These are phyloP conservation scores for Raphanus hybrid DNA, from an alignment of 441 rosid genomes.

Conservation along the genomic window DNA sequence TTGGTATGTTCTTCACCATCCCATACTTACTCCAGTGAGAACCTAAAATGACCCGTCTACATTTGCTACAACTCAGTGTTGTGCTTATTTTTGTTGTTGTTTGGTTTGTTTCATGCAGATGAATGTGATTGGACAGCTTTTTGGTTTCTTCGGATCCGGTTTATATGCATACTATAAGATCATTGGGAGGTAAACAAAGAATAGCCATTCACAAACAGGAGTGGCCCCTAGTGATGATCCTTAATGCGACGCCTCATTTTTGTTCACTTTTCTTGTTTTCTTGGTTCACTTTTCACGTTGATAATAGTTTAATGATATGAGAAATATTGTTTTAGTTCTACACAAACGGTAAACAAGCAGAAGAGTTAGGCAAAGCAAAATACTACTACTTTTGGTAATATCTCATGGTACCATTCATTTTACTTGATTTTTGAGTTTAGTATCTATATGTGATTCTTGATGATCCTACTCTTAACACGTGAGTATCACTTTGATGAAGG, in stretches of 20 bases:
- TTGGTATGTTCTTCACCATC: slow-evolving; percentile 46
- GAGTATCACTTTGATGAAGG: not conserved
- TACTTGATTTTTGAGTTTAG: not conserved
- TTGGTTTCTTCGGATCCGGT: slow-evolving; percentile 92
- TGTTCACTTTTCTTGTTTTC: no score
- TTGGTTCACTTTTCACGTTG: no score
- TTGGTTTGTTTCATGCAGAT: slow-evolving; percentile 54
- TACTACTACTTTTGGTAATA: slow-evolving; percentile 47
- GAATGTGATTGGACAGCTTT: slow-evolving; percentile 80
- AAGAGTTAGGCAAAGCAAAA: no score
- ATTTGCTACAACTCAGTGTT: slow-evolving; percentile 19
- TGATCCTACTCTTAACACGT: not conserved
- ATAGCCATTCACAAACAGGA: not conserved
- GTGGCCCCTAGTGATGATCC: not conserved
- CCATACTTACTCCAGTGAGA: not conserved
- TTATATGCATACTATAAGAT: slow-evolving; percentile 89
- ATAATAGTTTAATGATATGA: no score
- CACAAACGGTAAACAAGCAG: no score
- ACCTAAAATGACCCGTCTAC: not conserved
- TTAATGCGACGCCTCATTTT: no score
- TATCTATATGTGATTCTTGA: slow-evolving; percentile 5
- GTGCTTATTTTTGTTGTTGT: not conserved
- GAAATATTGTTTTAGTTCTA: no score
- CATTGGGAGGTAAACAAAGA: slow-evolving; percentile 47
- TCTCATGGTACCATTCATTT: slow-evolving; percentile 65